A percentile compares a stretch with the other conserved stretches of the same genome.
Conservation (phyloP, 2,329 filamentous ascomycete genomes). For the Penicillium sp. region DNA sequence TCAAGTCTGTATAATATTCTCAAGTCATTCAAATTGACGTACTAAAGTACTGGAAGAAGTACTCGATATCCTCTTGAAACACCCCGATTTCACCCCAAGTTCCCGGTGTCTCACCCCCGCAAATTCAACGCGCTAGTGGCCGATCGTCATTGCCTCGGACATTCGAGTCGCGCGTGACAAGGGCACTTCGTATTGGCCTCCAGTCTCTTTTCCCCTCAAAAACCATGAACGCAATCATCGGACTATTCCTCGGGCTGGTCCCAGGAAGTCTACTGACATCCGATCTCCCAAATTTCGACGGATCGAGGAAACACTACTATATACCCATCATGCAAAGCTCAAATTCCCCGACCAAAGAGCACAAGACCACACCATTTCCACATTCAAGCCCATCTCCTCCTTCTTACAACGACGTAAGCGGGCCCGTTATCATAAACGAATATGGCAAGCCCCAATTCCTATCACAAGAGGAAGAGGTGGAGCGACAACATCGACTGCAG, state of each 20-base stretch:
- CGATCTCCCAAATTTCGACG: neutral
- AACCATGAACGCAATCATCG: neutral
- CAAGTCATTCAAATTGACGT: neutral
- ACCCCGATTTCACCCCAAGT: neutral
- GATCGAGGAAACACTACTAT: neutral
- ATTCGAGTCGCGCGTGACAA: neutral
- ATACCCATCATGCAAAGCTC: constrained; percentile 1
- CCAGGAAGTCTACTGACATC: neutral
- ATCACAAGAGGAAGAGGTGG: constrained; percentile 23
- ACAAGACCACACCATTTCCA: neutral
- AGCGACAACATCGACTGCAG: constrained; percentile 15
- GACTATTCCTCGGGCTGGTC: neutral
- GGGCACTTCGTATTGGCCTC: neutral
- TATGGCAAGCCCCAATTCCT: constrained; percentile 24
- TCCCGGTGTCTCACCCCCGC: neutral
- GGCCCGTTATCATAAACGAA: constrained; percentile 23
- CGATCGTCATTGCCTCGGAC: neutral
- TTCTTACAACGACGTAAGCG: constrained; percentile 26
- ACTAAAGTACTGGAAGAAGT: neutral
- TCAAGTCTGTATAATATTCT: neutral
- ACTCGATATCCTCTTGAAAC: neutral
- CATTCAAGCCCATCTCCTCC: constrained; percentile 10
- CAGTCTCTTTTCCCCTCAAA: neutral
- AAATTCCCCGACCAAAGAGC: neutral
- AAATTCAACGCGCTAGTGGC: neutral